These are phyloP conservation scores for Acer saccharum DNA, from an alignment of 345 rosid species.

Conservation along the genomic window DNA sequence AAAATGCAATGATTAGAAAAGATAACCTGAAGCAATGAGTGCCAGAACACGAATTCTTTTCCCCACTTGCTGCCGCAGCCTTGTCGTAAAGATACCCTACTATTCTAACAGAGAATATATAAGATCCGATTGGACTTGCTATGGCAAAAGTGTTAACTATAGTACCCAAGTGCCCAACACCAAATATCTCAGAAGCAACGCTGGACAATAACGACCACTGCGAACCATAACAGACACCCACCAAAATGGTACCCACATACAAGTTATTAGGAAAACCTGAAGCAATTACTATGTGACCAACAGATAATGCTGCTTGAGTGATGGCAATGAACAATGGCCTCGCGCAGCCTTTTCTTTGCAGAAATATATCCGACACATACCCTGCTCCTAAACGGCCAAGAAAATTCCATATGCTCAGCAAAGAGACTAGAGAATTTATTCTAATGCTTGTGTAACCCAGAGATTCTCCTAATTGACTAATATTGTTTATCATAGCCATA, in stretches of 20 bases:
- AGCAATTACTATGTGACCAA: conserved; percentile 75
- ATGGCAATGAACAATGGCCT: conserved; percentile 77
- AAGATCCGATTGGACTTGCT: conserved; percentile 89
- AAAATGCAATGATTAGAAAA: conserved; percentile 72
- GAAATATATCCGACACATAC: conserved; percentile 63
- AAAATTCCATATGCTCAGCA: conserved; percentile 89
- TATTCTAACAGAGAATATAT: conserved; percentile 74
- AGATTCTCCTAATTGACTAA: conserved; percentile 84
- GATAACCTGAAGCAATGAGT: conserved; percentile 74
- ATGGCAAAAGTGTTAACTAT: conserved; percentile 81
- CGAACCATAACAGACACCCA: conserved; percentile 82
- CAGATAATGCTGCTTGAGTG: conserved; percentile 55
- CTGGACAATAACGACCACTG: conserved; percentile 93
- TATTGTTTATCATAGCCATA: conserved; percentile 73
- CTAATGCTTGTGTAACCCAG: conserved; percentile 62
- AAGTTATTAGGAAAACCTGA: conserved; percentile 64
- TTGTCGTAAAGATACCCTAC: conserved; percentile 76
- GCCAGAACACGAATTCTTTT: conserved; percentile 57
- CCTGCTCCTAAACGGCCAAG: conserved; percentile 93
- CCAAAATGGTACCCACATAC: conserved; percentile 66
- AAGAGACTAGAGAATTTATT: conserved; percentile 69
- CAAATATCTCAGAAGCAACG: conserved; percentile 70
- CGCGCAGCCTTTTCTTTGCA: conserved; percentile 63
- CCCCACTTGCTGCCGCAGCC: conserved; percentile 39
- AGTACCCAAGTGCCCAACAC: conserved; percentile 81